Evolutionary conservation across 306 rosid genomes (phyloP), one percentile per base, ranked within the genome.

Genomic region (Inga oerstediana): DNA sequence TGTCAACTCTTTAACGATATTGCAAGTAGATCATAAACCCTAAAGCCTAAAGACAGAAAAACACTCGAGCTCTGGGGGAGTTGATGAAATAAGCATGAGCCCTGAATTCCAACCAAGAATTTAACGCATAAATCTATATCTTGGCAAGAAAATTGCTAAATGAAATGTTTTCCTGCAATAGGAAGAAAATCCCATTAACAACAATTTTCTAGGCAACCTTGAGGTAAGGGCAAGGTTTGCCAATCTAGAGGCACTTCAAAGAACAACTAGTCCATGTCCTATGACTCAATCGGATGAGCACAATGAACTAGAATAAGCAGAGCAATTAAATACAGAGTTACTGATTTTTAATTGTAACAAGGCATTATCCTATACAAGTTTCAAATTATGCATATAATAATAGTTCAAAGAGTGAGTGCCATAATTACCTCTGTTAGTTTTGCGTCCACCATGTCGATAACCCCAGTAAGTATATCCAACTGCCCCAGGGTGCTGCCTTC

Each of bases 401-500:
- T 44, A 70, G 64, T 4, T 46, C 15, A 13, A 69, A 45, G 59
- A 56, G 71, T 12, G 17, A 19, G n/a, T 7, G 76, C 34, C 34
- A 49, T 78, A 76, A 68, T 32, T 85, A 95, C 99, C 99, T 91
- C 59, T 87, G 90, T 95, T 95, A 69, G 74, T 67, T 89, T 92
- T 95, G 83, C 99, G 98, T 15, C 62, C 91, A 27, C 96, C 96
- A 62, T 95, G 98, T 71, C 97, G 88, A 76, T 90, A 93, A 78
- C 99, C 99, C 99, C 99, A 95, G 75, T 93, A 95, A 15, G 99
- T 95, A 82, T 93, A 95, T 79, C 99, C 99, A 76, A 95, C 90
- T 69, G 86, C 96, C 68, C 90, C 90, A 24, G 99, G 97, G 81
- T 95, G 97, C 80, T 93, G 97, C 83, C 81, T 89, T 83, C 99